Evolutionary conservation across 208 protist genomes (phyloP), one percentile per base, ranked within the genome.

Genomic region (Porcisia hertigi): DNA sequence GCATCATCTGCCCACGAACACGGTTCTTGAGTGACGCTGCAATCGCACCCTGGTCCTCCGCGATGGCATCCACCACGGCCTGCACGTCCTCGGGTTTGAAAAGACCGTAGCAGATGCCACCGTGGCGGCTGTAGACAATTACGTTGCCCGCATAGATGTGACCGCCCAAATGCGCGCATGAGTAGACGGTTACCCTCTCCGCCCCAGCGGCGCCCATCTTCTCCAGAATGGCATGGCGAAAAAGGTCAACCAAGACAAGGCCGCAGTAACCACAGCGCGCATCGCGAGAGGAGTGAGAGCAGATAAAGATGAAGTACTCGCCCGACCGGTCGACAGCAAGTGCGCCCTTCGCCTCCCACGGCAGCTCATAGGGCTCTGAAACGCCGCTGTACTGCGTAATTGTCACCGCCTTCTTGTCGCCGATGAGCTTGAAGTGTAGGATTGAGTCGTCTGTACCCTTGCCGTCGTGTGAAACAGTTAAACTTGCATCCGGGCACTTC

Each of bases 141-240:
- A 97, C 95, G 71, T 98, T 98, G 25, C 95, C 95, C 25, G 95
- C 95, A 80, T 97, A 97, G 41, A 94, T 87, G 80, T 98, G 95
- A 0, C 95, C 95, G 63, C 95, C 93, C 52, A 98, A 80, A 83
- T 98, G 95, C 12, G 88, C 88, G 80, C 92, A 95, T 54, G 86
- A 82, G 70, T 83, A 81, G 9, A 98, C 91, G 11, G 85, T 81
- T 76, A 97, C 87, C 23, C 67, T 55, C 57, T 60, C 66, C 7
- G 78, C 75, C n/a, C 65, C 75, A 64, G 86, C 80, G 62, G 81
- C 77, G 14, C 79, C 81, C 69, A 90, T 47, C 55, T 70, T 65
- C 64, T 79, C 77, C 41, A 54, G 77, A 11, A 96, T 77, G n/a
- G 85, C 76, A 65, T 90, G 81, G 16, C 86, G 85, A n/a, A 97